Base-by-base conservation (phyloP, 1,284 basidiomycete genomes). In the Moniliella sp. region DNA sequence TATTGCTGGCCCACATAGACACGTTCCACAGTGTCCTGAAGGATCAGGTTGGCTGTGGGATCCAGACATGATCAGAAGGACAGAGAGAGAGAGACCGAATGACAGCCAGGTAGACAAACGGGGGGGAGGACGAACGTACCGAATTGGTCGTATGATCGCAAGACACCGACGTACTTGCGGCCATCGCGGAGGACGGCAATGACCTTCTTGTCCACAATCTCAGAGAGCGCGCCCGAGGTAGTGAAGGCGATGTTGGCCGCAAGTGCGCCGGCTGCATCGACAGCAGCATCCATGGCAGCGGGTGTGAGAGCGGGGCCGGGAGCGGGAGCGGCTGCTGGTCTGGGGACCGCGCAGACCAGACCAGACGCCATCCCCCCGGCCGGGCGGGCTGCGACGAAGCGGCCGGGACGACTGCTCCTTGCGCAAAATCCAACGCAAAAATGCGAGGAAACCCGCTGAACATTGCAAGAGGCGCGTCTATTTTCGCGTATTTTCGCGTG, bases 101-200 rank as follows among this genome's bases (percentile, higher is more conserved):
- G 19, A 23, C n/a, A 23, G 5, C n/a, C 19, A 23, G 19, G 7
- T n/a, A 23, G 19, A n/a, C 19, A n/a, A 7, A 7, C 19, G n/a
- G 19, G 19, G 19, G n/a, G n/a, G 21, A 7, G n/a, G n/a, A 9
- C 12, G 27, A 28, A 62, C 78, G 50, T 62, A 94, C 88, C 88
- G 56, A 94, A 99, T 61, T 97, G 91, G 67, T 99, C 91, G 62
- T 97, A 99, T 14, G 83, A 91, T 34, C 91, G 69, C 47, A 99
- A 66, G 18, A 99, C 84, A 18, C 91, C 91, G 48, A 93, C 78
- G 27, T 94, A 69, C 63, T 94, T 97, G 51, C 84, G 70, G 32
- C 91, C 91, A 61, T 99, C 91, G 61, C 91, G 71, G 38, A 99
- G 68, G 47, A 94, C 74, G 33, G 94, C 86, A 34, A 99, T 71